These are phyloP conservation scores for Ceriops decandra DNA, from an alignment of 345 rosid species.

Conservation along the genomic window DNA sequence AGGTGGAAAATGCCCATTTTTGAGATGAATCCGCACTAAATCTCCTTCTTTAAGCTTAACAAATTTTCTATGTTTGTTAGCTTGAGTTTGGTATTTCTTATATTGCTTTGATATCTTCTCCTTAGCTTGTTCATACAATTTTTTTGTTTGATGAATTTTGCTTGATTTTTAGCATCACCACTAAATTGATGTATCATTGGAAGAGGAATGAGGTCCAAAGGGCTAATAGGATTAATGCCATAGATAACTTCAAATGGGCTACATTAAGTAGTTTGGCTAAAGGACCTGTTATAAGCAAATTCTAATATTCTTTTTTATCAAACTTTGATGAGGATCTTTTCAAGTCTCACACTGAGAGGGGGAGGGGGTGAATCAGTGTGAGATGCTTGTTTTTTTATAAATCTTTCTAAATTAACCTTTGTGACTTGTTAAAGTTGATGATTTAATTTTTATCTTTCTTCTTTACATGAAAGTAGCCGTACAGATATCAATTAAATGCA, in stretches of 20 bases:
- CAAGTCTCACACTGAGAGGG: too few relatives aligned
- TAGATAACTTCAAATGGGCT: constrained; percentile 6
- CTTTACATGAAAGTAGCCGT: too few relatives aligned
- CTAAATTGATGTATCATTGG: background rate
- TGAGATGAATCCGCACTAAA: background rate
- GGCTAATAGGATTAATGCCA: background rate
- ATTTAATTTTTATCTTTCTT: too few relatives aligned
- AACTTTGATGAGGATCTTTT: too few relatives aligned
- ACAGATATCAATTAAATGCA: too few relatives aligned
- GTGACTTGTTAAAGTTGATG: too few relatives aligned
- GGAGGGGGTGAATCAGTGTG: too few relatives aligned
- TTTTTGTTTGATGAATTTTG: background rate
- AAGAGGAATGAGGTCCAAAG: constrained; percentile 3
- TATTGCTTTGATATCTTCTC: background rate
- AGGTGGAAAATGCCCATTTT: background rate
- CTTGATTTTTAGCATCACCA: background rate
- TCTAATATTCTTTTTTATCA: too few relatives aligned
- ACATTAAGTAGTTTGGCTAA: background rate
- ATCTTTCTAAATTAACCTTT: too few relatives aligned
- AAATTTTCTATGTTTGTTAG: background rate
- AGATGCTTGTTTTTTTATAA: too few relatives aligned
- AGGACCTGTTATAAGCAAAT: too few relatives aligned
- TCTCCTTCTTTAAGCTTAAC: background rate
- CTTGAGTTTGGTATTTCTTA: background rate
- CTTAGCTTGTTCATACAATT: background rate